Evolutionary conservation across 306 rosid species (phyloP).

Genomic region (Prunus davidiana): DNA sequence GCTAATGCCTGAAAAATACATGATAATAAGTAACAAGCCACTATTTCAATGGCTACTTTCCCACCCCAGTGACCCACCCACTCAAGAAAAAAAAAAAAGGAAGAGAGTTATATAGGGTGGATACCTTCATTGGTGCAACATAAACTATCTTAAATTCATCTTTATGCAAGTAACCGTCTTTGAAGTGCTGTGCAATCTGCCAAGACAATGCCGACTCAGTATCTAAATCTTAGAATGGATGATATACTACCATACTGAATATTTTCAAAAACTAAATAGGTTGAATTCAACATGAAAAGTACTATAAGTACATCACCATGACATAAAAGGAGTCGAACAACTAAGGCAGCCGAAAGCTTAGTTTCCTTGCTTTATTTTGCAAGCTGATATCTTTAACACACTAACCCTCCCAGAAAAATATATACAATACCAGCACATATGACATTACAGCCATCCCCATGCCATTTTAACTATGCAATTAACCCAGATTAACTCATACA

Average conservation of each 20-base stretch:
- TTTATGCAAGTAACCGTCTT: slow-evolving; percentile 90
- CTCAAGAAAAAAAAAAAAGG: neutral
- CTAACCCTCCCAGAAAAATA: neutral
- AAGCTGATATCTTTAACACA: neutral
- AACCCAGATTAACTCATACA: neutral
- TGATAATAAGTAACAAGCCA: neutral
- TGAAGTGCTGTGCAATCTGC: slow-evolving; percentile 97
- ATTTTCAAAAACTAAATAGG: neutral
- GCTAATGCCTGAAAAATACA: slow-evolving; percentile 80
- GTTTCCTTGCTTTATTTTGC: slow-evolving; percentile 2
- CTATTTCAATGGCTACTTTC: slow-evolving; percentile 4
- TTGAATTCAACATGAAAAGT: neutral
- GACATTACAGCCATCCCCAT: slow-evolving; percentile 2
- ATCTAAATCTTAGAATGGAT: slow-evolving; percentile 13
- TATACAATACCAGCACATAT: neutral
- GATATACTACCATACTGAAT: neutral
- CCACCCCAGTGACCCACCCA: no score
- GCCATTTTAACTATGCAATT: neutral
- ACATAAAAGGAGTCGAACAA: neutral
- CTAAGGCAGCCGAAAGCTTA: neutral
- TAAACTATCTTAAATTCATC: slow-evolving; percentile 90
- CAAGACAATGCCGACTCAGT: slow-evolving; percentile 15
- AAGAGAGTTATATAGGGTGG: slow-evolving; percentile 18
- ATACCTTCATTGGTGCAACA: slow-evolving; percentile 99
- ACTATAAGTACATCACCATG: neutral